phyloP scores from a whole-genome alignment of 2,329 filamentous ascomycete species.

The Ascochyta lentis region DNA sequence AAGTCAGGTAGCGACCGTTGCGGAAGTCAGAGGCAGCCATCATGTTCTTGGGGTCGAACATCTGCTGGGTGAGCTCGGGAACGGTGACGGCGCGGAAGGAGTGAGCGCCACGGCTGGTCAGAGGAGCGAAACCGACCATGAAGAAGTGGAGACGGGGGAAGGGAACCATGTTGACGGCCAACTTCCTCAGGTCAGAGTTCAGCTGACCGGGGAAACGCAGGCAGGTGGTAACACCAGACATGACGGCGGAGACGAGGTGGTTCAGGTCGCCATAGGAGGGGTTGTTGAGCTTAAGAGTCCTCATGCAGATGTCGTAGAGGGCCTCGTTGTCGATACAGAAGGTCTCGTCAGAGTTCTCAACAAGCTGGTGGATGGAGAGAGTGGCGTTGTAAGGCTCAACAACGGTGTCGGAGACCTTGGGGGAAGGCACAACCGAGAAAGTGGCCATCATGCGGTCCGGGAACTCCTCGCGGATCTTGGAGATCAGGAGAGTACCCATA shows the following conservation, averaged over 20 bases:
- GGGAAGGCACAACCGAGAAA: slow-evolving; percentile 97
- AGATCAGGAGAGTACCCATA: slow-evolving; percentile 99
- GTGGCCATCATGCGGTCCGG: slow-evolving; percentile 99
- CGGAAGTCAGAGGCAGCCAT: slow-evolving; percentile 99
- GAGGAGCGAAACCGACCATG: slow-evolving; percentile 99
- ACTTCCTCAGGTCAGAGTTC: slow-evolving; percentile 99
- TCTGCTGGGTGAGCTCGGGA: slow-evolving; percentile 98
- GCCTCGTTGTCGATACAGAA: slow-evolving; percentile 99
- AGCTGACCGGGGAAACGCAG: slow-evolving; percentile 99
- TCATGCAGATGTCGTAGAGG: slow-evolving; percentile 99
- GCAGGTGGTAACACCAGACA: slow-evolving; percentile 99
- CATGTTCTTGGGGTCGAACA: slow-evolving; percentile 99
- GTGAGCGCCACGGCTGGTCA: slow-evolving; percentile 90
- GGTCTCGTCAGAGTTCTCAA: slow-evolving; percentile 99
- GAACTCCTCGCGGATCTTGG: slow-evolving; percentile 99
- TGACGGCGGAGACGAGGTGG: slow-evolving; percentile 99
- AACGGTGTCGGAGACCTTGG: slow-evolving; percentile 99
- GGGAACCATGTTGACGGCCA: slow-evolving; percentile 99
- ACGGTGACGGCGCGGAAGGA: slow-evolving; percentile 98
- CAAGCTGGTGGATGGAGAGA: slow-evolving; percentile 97
- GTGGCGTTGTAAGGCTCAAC: slow-evolving; percentile 99
- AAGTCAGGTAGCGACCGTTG: slow-evolving; percentile 99
- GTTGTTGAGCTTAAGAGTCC: slow-evolving; percentile 97
- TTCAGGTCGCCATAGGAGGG: slow-evolving; percentile 99
- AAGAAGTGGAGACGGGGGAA: slow-evolving; percentile 99